Base-by-base conservation (phyloP, 306 rosid genomes). In the Oemleria cerasiformis region DNA sequence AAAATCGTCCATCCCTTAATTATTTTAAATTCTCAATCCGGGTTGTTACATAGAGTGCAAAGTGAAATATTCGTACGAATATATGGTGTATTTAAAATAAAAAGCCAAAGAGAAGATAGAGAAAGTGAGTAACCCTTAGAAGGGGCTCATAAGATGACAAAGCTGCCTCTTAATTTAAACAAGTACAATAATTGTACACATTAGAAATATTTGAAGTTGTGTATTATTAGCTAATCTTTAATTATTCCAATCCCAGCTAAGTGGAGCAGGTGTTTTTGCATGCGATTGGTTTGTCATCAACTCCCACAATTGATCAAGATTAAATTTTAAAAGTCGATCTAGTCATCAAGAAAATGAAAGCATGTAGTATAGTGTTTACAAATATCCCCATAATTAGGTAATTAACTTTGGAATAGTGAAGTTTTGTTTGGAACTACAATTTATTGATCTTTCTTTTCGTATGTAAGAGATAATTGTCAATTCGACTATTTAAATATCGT, bases 171-270 rank as follows among this genome's bases (percentile, higher is more conserved):
- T 25, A 25, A 25, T 25, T 70, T 73, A 25, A 17, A 12, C 55
- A 71, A 71, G 59, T 67, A 55, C 62, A 76, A 80, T 66, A 65
- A 65, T 74, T 50, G 69, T 66, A 66, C 61, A 71, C 77, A 68
- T 36, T 30, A 57, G 49, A 40, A 36, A 58, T 44, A 57, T 50
- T 39, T 51, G 4, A 49, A 17, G 14, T 8, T 4, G 20, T 47
- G 5, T 11, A 11, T 14, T 45, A 19, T 47, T n/a, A 59, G 38
- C 47, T 51, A 45, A 45, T 3, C 42, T 34, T 30, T 56, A 39
- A 40, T 13, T 66, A 63, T 16, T 65, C 40, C 45, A 38, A 57
- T 16, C 56, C 73, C 40, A 49, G 54, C 54, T 6, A 45, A 74
- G 67, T 41, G 42, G 70, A 61, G 75, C 62, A 61, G 74, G 53